phyloP scores from a whole-genome alignment of 179 eudicot species.

The Beta macrorhiza region DNA sequence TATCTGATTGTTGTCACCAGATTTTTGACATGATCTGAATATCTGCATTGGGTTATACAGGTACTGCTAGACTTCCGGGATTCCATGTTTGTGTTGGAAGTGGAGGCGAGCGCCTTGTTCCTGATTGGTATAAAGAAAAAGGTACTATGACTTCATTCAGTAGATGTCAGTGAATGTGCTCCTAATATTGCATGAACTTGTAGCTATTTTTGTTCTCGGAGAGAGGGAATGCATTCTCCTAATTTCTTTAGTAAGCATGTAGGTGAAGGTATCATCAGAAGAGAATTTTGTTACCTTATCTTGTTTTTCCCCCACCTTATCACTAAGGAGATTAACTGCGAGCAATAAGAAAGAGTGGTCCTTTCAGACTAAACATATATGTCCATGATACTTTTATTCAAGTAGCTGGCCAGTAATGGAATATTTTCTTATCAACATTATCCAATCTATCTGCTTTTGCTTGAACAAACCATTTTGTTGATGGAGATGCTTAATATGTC shows the following conservation, averaged over 20 bases:
- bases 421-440: background rate
- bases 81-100: slow-evolving; percentile 96
- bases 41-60: slow-evolving; percentile 39
- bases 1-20: background rate
- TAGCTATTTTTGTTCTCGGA: background rate
- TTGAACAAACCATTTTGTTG: background rate
- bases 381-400: background rate
- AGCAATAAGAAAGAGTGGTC: background rate
- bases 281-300: background rate
- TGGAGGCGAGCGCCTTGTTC: slow-evolving; percentile 92
- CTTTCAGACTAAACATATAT: background rate
- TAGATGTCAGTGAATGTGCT: background rate
- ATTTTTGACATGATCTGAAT: background rate
- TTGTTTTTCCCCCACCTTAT: background rate
- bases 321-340: background rate
- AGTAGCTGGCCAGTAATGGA: background rate
- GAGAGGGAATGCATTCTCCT: background rate
- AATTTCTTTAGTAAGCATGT: background rate
- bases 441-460: background rate
- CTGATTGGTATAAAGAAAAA: slow-evolving; percentile 92
- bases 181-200: background rate
- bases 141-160: slow-evolving; percentile 38
- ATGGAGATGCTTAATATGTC: background rate
- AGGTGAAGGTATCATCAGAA: background rate
- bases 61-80: slow-evolving; percentile 98